Base-by-base conservation (phyloP, 768 basidiomycete species). In the Hebeloma cylindrosporum region DNA sequence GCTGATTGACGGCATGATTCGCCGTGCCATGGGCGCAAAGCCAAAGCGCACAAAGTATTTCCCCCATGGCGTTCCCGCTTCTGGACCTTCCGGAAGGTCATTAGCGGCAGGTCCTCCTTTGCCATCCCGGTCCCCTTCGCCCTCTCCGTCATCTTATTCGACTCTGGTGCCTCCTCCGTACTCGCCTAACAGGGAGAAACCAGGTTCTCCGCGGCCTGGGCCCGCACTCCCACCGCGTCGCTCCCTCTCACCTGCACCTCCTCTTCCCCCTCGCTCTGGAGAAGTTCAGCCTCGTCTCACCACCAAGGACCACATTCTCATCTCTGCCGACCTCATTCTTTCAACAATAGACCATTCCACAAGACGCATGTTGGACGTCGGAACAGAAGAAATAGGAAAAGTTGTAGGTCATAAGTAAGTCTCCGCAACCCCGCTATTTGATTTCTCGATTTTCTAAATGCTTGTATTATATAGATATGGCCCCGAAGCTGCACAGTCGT, bases 241-340 rank as follows among this genome's bases (percentile, higher is more conserved):
- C 2, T 60, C 63, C 4, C 41, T 64, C 1, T 66, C 69, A 1
- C 62, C 65, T 16, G 52, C 35, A 11, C 67, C 71, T 8, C 57
- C 68, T 28, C 62, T 70, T n/a, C 70, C 71, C 7, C 65, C 66
- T 4, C 67, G 65, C 21, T 54, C 57, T 7, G 37, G 20, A n/a
- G 29, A 35, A 13, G 8, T 60, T 1, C 56, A 57, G n/a, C 48
- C 60, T 40, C 58, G 60, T 37, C 62, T 77, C 7, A 64, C 68
- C 7, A 77, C 58, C 23, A 74, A 63, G 45, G 71, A 74, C 31
- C 73, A 77, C 18, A 53, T 85, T 18, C 57, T 84, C 14, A 73
- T 84, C 40, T 80, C 80, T 11, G 79, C 78, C n/a, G 81, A 85
- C 57, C 70, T 85, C 35, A 75, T 87, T 42, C 67, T 82, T 7